Percentiles rank a stretch among this genome's conserved stretches.
phyloP scores from a whole-genome alignment of 2,329 filamentous ascomycete species.

The Fusarium abutilonis region DNA sequence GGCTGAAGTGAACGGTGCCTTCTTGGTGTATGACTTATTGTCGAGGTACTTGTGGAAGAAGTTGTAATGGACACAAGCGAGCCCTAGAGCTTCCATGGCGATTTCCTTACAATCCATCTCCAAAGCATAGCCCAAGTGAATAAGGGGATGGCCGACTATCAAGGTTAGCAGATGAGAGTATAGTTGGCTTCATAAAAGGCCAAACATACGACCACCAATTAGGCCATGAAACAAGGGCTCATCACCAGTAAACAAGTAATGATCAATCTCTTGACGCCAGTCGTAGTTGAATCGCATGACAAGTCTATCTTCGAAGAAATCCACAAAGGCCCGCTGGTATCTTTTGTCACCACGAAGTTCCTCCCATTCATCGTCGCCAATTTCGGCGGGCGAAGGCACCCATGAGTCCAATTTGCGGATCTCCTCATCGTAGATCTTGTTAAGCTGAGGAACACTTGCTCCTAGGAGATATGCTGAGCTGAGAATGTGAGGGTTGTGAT shows the following conservation, averaged over 20 bases:
- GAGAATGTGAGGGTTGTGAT: constrained; percentile 84
- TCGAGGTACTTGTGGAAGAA: constrained; percentile 75
- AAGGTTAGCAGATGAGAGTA: constrained; percentile 33
- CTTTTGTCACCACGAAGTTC: constrained; percentile 80
- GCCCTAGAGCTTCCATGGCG: constrained; percentile 85
- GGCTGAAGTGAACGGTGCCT: constrained; percentile 66
- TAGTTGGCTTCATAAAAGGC: background rate
- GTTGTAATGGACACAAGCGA: constrained; percentile 69
- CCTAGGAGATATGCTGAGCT: constrained; percentile 88
- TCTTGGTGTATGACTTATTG: constrained; percentile 74
- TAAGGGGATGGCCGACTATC: constrained; percentile 87
- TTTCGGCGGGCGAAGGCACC: constrained; percentile 84
- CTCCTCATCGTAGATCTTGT: constrained; percentile 82
- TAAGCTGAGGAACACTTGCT: constrained; percentile 75
- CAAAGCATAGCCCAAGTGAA: constrained; percentile 93
- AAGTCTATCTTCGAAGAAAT: constrained; percentile 94
- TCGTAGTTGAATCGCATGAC: constrained; percentile 79
- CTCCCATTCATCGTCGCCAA: constrained; percentile 85
- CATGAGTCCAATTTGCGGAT: constrained; percentile 78
- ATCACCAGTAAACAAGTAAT: constrained; percentile 79
- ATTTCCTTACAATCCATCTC: constrained; percentile 87
- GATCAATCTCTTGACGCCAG: constrained; percentile 79
- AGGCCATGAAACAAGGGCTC: constrained; percentile 84
- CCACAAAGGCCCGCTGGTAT: constrained; percentile 90
- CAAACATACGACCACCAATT: constrained; percentile 75